Evolutionary conservation across 768 basidiomycete genomes (phyloP).

Genomic region (Mycena latifolia): DNA sequence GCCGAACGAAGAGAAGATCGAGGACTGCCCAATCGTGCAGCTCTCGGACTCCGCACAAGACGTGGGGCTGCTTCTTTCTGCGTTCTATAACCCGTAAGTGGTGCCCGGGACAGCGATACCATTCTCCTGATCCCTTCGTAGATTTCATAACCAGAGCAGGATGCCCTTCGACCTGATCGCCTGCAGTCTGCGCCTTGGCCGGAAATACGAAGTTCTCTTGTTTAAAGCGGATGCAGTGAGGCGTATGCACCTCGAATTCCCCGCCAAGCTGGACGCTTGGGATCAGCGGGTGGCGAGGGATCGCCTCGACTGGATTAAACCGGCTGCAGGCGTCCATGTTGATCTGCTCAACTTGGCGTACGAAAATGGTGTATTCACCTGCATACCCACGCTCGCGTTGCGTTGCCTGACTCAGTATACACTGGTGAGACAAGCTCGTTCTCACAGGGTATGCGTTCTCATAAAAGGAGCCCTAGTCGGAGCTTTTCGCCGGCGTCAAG

Average conservation of each 20-base stretch:
- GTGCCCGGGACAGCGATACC: neutral
- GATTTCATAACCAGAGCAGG: neutral
- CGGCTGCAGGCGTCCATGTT: no score
- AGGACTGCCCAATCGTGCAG: slow-evolving; percentile 35
- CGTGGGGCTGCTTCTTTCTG: slow-evolving; percentile 8
- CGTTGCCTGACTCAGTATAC: slow-evolving; percentile 12
- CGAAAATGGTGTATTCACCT: slow-evolving; percentile 9
- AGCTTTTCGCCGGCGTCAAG: no score
- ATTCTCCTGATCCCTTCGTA: neutral
- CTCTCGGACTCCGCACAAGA: slow-evolving; percentile 40
- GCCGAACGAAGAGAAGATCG: slow-evolving; percentile 4
- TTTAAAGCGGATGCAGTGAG: slow-evolving; percentile 1
- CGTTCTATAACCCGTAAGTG: slow-evolving; percentile 15
- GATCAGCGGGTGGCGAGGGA: no score
- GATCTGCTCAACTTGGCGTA: slow-evolving; percentile 20
- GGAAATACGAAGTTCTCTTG: slow-evolving; percentile 8
- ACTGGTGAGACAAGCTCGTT: neutral
- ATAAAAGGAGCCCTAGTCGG: no score
- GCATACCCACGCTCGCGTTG: slow-evolving; percentile 7
- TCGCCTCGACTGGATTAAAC: no score
- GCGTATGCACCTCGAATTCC: neutral
- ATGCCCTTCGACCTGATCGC: neutral
- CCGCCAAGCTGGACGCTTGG: no score
- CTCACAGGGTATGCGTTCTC: no score
- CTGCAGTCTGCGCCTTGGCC: slow-evolving; percentile 1